Conservation (phyloP, 176 grass and related monocot species). For the Ampelocalamus luodianensis region DNA sequence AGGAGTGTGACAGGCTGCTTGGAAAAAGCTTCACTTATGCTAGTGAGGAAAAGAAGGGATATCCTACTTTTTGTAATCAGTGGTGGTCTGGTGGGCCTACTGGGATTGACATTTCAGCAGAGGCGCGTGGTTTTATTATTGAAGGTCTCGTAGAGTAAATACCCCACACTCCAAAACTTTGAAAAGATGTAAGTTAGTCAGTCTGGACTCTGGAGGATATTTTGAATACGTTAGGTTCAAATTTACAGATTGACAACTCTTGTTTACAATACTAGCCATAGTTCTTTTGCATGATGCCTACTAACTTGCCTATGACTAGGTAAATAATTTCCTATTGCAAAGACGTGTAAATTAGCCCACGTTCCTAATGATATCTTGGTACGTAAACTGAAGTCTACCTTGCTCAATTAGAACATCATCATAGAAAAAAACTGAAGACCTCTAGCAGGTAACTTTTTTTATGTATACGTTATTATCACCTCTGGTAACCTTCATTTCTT, state of each 20-base stretch:
- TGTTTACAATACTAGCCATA: constrained; percentile 37
- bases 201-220: constrained; percentile 57
- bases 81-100: constrained; percentile 59
- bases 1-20: constrained; percentile 60
- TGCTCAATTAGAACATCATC: constrained; percentile 5
- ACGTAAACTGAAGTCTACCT: constrained; percentile 22
- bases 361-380: background rate
- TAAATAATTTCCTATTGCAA: constrained; percentile 28
- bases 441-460: background rate
- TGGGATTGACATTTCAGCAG: constrained; percentile 68
- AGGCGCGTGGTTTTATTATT: constrained; percentile 68
- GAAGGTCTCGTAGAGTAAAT: constrained; percentile 59
- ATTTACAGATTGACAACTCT: constrained; percentile 25
- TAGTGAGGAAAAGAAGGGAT: constrained; percentile 57
- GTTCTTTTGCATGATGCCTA: constrained; percentile 32
- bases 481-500: constrained; percentile 19
- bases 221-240: constrained; percentile 53
- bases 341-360: constrained; percentile 2
- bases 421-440: constrained; percentile 4
- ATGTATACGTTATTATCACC: constrained; percentile 11
- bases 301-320: constrained; percentile 8
- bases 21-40: constrained; percentile 37
- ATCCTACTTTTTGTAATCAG: constrained; percentile 65
- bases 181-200: constrained; percentile 57
- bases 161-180: constrained; percentile 46